A percentile compares a stretch with the other conserved stretches of the same genome.
Evolutionary conservation across 805 yeast genomes (phyloP).

Genomic region (Pichia occidentalis): DNA sequence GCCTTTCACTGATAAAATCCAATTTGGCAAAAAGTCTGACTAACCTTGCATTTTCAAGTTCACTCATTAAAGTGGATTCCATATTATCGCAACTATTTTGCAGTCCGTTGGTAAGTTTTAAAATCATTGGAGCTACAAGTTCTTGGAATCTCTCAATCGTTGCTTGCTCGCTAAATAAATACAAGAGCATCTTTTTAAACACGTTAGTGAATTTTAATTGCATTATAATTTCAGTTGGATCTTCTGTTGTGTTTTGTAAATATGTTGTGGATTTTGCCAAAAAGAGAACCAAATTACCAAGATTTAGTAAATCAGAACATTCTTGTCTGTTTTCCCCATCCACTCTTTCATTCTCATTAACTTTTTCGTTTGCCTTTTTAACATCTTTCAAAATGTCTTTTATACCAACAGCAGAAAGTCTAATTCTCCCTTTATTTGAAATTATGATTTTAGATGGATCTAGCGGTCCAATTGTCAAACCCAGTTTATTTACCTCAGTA

Average conservation of each 20-base stretch:
- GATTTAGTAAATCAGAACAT: conserved; percentile 45
- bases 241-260: conserved; percentile 16
- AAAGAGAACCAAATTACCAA: conserved; percentile 57
- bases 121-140: conserved; percentile 39
- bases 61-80: conserved; percentile 58
- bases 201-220: conserved; percentile 36
- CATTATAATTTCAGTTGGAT: conserved; percentile 22
- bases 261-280: conserved; percentile 37
- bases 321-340: conserved; percentile 24
- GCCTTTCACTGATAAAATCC: conserved; percentile 69
- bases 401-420: conserved; percentile 66
- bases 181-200: conserved; percentile 39
- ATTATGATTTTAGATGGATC: conserved; percentile 66
- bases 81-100: conserved; percentile 49
- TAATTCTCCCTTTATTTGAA: conserved; percentile 63
- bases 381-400: conserved; percentile 50
- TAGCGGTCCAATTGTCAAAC: conserved; percentile 55
- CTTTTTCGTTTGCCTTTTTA: conserved; percentile 8
- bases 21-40: conserved; percentile 78
- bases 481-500: conserved; percentile 55
- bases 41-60: conserved; percentile 82
- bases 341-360: conserved; percentile 14
- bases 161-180: conserved; percentile 28
- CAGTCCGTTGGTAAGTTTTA: conserved; percentile 42
- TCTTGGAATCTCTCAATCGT: conserved; percentile 30